These are phyloP conservation scores for Penicillium cosmopolitanum DNA, from an alignment of 495 filamentous ascomycete genomes.

Conservation along the genomic window DNA sequence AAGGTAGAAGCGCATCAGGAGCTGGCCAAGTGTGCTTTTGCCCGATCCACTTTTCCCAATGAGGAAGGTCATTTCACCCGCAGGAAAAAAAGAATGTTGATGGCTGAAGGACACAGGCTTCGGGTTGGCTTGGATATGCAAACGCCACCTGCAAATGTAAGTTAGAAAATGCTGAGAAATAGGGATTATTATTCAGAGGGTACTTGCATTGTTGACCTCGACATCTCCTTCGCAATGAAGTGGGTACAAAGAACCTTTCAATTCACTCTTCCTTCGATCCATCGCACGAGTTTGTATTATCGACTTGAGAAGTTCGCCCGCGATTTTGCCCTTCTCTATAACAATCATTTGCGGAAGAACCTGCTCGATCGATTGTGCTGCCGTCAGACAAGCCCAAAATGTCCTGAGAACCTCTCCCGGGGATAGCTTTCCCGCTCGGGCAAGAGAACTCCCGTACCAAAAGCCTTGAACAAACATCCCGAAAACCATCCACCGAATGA, in stretches of 20 bases:
- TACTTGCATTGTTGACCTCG: slow-evolving; percentile 68
- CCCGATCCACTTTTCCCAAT: slow-evolving; percentile 89
- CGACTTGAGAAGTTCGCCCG: slow-evolving; percentile 61
- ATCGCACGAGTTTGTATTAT: slow-evolving; percentile 37
- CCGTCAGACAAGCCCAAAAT: slow-evolving; percentile 80
- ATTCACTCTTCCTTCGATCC: slow-evolving; percentile 28
- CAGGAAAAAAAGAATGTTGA: slow-evolving; percentile 71
- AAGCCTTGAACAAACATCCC: slow-evolving; percentile 90
- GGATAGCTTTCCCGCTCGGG: slow-evolving; percentile 54
- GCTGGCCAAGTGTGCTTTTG: slow-evolving; percentile 85
- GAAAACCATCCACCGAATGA: slow-evolving; percentile 73
- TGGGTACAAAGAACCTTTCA: slow-evolving; percentile 30
- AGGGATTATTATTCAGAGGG: not conserved
- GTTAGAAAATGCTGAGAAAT: not conserved
- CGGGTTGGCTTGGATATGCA: slow-evolving; percentile 76
- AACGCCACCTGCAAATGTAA: slow-evolving; percentile 65
- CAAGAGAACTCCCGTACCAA: slow-evolving; percentile 78
- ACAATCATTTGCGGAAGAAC: slow-evolving; percentile 76
- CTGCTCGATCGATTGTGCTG: slow-evolving; percentile 71
- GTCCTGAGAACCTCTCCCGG: slow-evolving; percentile 79
- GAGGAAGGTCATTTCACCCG: slow-evolving; percentile 77
- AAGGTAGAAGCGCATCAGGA: slow-evolving; percentile 77
- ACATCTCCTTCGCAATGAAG: slow-evolving; percentile 65
- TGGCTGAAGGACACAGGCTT: slow-evolving; percentile 61
- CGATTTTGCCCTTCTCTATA: slow-evolving; percentile 78